Percentiles rank a stretch among this genome's conserved stretches.
These are phyloP conservation scores for Salix purpurea DNA, from an alignment of 345 rosid species.

Conservation along the genomic window DNA sequence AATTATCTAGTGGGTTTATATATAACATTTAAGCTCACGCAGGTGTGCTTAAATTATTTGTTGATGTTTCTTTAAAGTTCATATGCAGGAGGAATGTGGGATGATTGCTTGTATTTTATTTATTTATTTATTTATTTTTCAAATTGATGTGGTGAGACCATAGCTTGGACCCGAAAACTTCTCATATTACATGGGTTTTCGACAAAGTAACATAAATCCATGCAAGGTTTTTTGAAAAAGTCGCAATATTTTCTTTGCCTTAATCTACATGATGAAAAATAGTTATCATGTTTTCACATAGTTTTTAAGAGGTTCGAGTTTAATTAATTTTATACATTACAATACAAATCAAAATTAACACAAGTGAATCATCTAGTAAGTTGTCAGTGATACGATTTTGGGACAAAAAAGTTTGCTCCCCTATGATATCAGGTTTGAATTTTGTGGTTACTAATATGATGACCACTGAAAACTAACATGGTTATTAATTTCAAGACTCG, in stretches of 20 bases:
- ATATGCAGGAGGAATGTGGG: neutral
- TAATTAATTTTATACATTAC: too few relatives aligned
- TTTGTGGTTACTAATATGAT: accelerated
- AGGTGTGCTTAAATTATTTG: neutral
- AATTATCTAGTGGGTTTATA: neutral
- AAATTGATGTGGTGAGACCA: neutral
- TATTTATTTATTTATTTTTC: neutral
- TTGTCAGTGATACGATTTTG: too few relatives aligned
- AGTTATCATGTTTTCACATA: neutral
- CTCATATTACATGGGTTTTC: neutral
- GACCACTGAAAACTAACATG: too few relatives aligned
- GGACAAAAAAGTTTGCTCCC: too few relatives aligned
- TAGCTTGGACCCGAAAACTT: neutral
- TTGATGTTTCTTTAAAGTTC: neutral
- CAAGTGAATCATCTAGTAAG: too few relatives aligned
- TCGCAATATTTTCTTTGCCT: neutral
- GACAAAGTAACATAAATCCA: too few relatives aligned
- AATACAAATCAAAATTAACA: too few relatives aligned
- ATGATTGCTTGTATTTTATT: neutral
- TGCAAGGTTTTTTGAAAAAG: too few relatives aligned
- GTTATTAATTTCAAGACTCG: accelerated
- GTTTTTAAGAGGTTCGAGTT: neutral
- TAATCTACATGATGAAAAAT: too few relatives aligned
- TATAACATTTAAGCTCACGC: neutral
- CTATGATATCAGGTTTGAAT: accelerated